Evolutionary conservation across 2,329 filamentous ascomycete species (phyloP), one percentile per base, ranked within the genome.

Genomic region (Kalaharituber pfeilii): DNA sequence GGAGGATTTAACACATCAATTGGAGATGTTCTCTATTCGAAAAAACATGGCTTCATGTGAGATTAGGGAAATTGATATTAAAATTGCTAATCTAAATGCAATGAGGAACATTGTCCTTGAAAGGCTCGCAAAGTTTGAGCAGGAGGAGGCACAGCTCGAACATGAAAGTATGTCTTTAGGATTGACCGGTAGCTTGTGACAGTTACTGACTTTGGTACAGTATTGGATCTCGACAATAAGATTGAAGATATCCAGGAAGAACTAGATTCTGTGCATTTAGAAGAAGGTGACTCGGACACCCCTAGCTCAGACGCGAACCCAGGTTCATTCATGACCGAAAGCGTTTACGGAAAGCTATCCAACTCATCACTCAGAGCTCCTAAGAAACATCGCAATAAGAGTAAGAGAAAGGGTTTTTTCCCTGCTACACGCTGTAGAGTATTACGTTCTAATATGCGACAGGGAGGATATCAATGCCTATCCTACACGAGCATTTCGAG

Each of bases 21-120:
- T 98, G 62, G 87, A 96, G 65, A 85, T 95, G 78, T 80, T 96
- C 71, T 78, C 82, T 2, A 80, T 96, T 58, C 79, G 91, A 56
- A 98, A 98, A 69, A 94, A 91, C 66, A 95, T 98, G 89, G 89
- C 88, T 62, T 91, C 86, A 64, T 84, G 86, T 59, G 91, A 98
- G 69, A 96, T 98, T 56, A 80, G 81, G 57, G 91, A 98, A 65
- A 94, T 98, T 57, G 91, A 98, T 70, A 88, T 84, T 70, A 98
- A 96, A 69, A 89, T 98, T 59, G 79, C 86, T 57, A 96, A 96
- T 67, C 73, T 98, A 53, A 82, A 86, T 62, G 86, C 80, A 58
- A 95, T 96, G 86, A 82, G 91, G 61, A 84, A 82, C 65, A 93
- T 95, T 57, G 84, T 96, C 47, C 69, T 98, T 55, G 87, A 95